A percentile compares a stretch with the other conserved stretches of the same genome.
phyloP scores from a whole-genome alignment of 495 filamentous ascomycete genomes.

The Penicillium macrosclerotiorum region DNA sequence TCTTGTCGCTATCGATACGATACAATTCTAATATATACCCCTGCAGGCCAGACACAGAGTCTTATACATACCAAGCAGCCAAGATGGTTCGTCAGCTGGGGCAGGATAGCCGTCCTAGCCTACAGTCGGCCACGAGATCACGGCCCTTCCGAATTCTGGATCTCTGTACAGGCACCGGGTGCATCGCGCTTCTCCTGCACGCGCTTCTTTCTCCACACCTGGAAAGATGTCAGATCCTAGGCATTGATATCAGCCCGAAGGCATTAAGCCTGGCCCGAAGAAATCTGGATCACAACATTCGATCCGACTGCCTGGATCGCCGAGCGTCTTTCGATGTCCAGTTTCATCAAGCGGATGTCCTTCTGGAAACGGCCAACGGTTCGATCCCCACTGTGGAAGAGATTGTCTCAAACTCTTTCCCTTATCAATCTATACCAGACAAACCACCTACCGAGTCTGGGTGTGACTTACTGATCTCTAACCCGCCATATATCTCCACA shows the following conservation, averaged over 20 bases:
- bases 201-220: constrained; percentile 45
- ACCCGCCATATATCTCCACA: constrained; percentile 87
- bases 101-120: background rate
- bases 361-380: constrained; percentile 29
- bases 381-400: constrained; percentile 10
- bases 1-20: no score
- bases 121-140: background rate
- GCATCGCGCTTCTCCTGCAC: constrained; percentile 75
- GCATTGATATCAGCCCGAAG: constrained; percentile 36
- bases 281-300: constrained; percentile 59
- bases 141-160: constrained; percentile 64
- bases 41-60: constrained; percentile 71
- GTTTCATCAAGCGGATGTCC: constrained; percentile 57
- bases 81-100: constrained; percentile 33
- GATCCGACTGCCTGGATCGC: constrained; percentile 19
- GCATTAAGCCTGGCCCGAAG: constrained; percentile 61
- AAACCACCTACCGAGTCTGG: background rate
- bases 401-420: constrained; percentile 7
- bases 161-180: constrained; percentile 87
- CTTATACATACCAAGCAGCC: constrained; percentile 59
- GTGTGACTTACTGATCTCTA: constrained; percentile 76
- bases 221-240: constrained; percentile 33
- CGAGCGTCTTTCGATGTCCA: constrained; percentile 36
- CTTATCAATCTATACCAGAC: background rate
- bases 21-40: no score